Evolutionary conservation across 140 eudicot species (phyloP).

Genomic region (Senecio squalidus): DNA sequence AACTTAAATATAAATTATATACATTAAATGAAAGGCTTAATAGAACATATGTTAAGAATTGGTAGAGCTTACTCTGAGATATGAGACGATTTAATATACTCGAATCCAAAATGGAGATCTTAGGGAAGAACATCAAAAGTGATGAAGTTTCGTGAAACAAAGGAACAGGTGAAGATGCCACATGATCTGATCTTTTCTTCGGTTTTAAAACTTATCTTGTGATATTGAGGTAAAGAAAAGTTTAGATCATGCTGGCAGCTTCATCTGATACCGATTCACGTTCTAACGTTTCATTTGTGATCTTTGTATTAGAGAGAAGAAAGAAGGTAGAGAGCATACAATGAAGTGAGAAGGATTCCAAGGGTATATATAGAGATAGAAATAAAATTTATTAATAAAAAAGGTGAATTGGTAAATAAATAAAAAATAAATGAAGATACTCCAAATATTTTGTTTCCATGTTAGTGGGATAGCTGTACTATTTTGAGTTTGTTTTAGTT

Average conservation of each 20-base stretch:
- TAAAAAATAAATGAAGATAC: constrained; percentile 10
- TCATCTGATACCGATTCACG: constrained; percentile 57
- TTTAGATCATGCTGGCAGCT: constrained; percentile 98
- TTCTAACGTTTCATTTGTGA: neutral
- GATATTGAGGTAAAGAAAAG: constrained; percentile 20
- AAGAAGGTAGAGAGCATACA: constrained; percentile 21
- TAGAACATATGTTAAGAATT: no score
- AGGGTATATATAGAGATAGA: constrained; percentile 24
- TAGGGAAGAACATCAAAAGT: neutral
- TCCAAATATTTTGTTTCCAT: constrained; percentile 33
- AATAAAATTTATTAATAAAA: neutral
- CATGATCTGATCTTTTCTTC: constrained; percentile 70
- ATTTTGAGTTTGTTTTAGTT: constrained; percentile 21
- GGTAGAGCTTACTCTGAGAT: no score
- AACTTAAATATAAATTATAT: no score
- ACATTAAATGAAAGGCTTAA: no score
- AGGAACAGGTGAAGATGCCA: constrained; percentile 68
- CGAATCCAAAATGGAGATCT: neutral
- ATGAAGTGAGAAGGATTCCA: constrained; percentile 16
- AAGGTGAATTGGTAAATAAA: neutral
- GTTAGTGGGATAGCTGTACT: constrained; percentile 37
- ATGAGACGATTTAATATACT: no score
- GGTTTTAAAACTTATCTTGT: neutral
- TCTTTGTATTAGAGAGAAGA: neutral
- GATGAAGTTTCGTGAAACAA: constrained; percentile 21